Evolutionary conservation across 306 rosid genomes (phyloP).

Genomic region (Crotalaria pallida): DNA sequence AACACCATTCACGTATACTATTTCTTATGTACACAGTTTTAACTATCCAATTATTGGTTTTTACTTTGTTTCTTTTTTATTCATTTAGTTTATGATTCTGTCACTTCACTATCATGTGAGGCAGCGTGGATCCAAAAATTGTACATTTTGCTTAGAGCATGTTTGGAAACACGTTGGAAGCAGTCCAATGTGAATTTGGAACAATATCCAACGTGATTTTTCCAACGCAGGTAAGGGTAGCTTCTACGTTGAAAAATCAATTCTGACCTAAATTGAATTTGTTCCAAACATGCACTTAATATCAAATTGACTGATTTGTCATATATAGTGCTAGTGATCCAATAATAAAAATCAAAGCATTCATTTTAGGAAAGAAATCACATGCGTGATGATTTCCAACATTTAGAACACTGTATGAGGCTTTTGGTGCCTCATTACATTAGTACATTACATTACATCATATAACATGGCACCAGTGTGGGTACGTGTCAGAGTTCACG

Average conservation of each 20-base stretch:
- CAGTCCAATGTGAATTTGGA: no score
- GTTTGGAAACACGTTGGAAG: no score
- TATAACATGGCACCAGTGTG: neutral
- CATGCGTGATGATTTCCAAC: constrained; percentile 14
- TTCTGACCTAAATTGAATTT: no score
- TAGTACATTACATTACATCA: no score
- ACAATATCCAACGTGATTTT: no score
- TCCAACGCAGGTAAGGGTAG: no score
- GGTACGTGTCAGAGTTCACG: constrained; percentile 23
- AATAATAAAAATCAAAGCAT: neutral
- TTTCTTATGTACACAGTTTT: neutral
- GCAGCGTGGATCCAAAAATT: neutral
- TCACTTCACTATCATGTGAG: neutral
- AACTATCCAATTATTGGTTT: neutral
- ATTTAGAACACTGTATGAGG: neutral
- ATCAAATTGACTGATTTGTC: neutral
- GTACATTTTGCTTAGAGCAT: neutral
- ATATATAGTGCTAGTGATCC: neutral
- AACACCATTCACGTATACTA: neutral
- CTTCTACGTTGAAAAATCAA: no score
- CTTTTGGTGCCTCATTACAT: neutral
- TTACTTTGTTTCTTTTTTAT: no score
- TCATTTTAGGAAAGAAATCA: neutral
- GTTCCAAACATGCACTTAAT: no score
- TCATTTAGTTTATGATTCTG: neutral